Conservation (phyloP, 306 rosid genomes). For the Cicer arietinum region DNA sequence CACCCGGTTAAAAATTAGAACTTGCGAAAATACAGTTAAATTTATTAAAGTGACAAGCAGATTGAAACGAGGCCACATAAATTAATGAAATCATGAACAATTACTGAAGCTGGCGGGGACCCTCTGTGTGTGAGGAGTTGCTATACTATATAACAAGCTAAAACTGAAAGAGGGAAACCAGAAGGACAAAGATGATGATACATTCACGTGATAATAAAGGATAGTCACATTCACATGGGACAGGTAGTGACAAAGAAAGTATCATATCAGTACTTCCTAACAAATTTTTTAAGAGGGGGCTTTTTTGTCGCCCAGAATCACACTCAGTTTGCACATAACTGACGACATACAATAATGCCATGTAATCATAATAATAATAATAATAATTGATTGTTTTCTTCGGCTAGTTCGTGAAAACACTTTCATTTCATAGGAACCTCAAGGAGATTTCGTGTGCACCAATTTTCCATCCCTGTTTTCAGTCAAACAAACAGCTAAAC, state of each 20-base stretch:
- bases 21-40: not conserved
- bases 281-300: not conserved
- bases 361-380: too few relatives aligned
- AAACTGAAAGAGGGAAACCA: not conserved
- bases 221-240: conserved; percentile 42
- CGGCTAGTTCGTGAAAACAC: too few relatives aligned
- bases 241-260: conserved; percentile 10
- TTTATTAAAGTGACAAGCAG: not conserved
- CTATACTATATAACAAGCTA: not conserved
- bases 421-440: too few relatives aligned
- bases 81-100: conserved; percentile 8
- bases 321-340: conserved; percentile 11
- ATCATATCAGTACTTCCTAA: not conserved
- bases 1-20: not conserved
- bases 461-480: not conserved
- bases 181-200: conserved; percentile 39
- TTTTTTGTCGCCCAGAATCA: conserved; percentile 34
- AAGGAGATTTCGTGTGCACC: too few relatives aligned
- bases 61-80: not conserved
- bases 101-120: conserved; percentile 24
- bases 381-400: too few relatives aligned
- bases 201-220: conserved; percentile 44
- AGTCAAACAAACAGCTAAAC: not conserved
- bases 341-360: too few relatives aligned
- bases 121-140: conserved; percentile 6